Evolutionary conservation across 106 monocot species (phyloP).

Genomic region (Phalaenopsis aphrodite): DNA sequence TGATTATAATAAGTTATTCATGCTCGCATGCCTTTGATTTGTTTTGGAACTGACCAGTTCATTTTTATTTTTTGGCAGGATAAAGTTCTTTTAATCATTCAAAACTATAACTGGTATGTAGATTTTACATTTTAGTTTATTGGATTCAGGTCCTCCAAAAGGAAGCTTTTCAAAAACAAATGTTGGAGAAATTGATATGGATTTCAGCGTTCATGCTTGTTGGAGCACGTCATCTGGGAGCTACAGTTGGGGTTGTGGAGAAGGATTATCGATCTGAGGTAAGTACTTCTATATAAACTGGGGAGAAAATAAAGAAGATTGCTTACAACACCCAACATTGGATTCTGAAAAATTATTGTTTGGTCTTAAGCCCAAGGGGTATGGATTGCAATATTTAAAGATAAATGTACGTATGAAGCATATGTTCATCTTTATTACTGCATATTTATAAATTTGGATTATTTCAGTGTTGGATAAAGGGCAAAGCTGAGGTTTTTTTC

Average conservation of each 20-base stretch:
- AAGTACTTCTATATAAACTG: neutral
- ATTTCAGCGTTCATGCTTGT: constrained; percentile 98
- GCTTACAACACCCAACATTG: neutral
- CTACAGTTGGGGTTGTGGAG: constrained; percentile 82
- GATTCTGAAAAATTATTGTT: neutral
- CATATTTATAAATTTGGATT: neutral
- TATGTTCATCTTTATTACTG: neutral
- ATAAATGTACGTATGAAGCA: too few species aligned
- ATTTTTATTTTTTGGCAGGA: neutral
- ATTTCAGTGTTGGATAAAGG: neutral
- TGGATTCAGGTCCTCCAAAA: constrained; percentile 70
- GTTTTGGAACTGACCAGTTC: neutral
- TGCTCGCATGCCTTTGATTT: neutral
- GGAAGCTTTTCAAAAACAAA: constrained; percentile 87
- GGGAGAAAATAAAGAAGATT: neutral
- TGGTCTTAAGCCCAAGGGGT: neutral
- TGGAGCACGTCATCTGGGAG: constrained; percentile 88
- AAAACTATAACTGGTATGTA: neutral
- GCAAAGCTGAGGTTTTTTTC: too few species aligned
- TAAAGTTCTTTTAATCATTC: neutral
- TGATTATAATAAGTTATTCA: neutral
- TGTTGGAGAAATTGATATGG: constrained; percentile 98
- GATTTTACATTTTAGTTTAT: neutral
- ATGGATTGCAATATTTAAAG: too few species aligned
- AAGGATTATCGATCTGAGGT: constrained; percentile 71